Conservation (phyloP, 2,329 filamentous ascomycete genomes). For the Apiospora saccharicola region DNA sequence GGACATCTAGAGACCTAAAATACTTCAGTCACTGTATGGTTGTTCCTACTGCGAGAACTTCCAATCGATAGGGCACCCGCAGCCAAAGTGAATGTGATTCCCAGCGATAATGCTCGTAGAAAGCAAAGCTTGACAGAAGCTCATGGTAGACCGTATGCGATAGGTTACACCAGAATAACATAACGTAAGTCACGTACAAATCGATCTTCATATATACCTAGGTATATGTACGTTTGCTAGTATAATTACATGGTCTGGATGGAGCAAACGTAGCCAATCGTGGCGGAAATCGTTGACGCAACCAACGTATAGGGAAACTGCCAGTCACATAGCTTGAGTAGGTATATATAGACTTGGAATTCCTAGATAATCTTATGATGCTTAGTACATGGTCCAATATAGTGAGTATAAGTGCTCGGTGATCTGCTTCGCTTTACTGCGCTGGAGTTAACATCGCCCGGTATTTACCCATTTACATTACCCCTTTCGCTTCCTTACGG, state of each 20-base stretch:
- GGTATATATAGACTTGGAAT: background rate
- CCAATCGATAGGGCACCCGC: background rate
- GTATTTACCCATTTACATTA: background rate
- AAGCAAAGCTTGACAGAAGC: background rate
- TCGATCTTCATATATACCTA: background rate
- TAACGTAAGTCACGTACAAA: background rate
- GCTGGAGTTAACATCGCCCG: background rate
- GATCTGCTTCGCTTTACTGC: background rate
- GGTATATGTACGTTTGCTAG: background rate
- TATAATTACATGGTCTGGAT: background rate
- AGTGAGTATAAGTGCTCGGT: background rate
- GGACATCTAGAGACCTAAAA: background rate
- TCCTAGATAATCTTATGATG: background rate
- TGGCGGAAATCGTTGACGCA: background rate
- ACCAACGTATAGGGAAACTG: background rate
- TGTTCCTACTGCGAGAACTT: background rate
- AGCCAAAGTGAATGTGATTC: background rate
- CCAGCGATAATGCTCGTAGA: background rate
- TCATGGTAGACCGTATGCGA: background rate
- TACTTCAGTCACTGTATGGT: background rate
- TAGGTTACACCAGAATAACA: background rate
- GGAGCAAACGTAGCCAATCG: background rate
- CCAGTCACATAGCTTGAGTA: background rate
- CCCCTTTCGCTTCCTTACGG: background rate
- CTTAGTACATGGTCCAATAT: background rate